Conservation (phyloP, 768 basidiomycete genomes). For the Termitomyces sp. region DNA sequence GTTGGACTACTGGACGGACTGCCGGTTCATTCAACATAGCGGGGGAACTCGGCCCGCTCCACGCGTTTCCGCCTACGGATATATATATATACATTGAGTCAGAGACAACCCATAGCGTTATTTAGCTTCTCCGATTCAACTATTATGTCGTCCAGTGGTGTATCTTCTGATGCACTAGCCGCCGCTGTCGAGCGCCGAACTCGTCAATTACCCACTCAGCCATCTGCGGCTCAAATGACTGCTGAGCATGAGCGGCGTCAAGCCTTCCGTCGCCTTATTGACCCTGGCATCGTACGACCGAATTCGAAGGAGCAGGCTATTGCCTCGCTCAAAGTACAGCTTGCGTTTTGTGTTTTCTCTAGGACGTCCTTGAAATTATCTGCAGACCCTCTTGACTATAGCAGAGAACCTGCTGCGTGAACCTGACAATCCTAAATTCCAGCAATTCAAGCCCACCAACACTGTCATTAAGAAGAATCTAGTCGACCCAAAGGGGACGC, state of each 20-base stretch:
- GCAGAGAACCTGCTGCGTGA: slow-evolving; percentile 71
- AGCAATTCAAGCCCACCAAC: slow-evolving; percentile 75
- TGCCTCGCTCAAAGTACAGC: slow-evolving; percentile 57
- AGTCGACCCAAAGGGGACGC: slow-evolving; percentile 65
- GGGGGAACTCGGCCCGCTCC: too few relatives aligned
- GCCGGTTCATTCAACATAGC: too few relatives aligned
- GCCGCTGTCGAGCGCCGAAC: slow-evolving; percentile 41
- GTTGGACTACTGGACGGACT: too few relatives aligned
- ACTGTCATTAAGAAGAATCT: slow-evolving; percentile 55
- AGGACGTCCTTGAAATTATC: slow-evolving; percentile 12
- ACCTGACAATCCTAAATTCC: slow-evolving; percentile 67
- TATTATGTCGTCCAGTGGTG: slow-evolving; percentile 11
- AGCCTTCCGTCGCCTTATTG: slow-evolving; percentile 67
- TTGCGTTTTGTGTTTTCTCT: slow-evolving; percentile 10
- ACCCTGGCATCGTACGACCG: slow-evolving; percentile 71
- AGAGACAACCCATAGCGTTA: too few relatives aligned
- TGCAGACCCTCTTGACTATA: slow-evolving; percentile 59
- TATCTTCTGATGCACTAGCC: slow-evolving; percentile 33
- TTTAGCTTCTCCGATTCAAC: background rate
- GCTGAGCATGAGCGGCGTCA: slow-evolving; percentile 65
- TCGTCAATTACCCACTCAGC: slow-evolving; percentile 24
- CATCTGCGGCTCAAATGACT: slow-evolving; percentile 30
- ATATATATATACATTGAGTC: too few relatives aligned
- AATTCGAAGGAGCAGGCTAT: slow-evolving; percentile 58
- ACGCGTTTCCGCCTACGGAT: too few relatives aligned